Evolutionary conservation across 2,329 filamentous ascomycete genomes (phyloP), one percentile per base, ranked within the genome.

Genomic region (Aureobasidium sp.): DNA sequence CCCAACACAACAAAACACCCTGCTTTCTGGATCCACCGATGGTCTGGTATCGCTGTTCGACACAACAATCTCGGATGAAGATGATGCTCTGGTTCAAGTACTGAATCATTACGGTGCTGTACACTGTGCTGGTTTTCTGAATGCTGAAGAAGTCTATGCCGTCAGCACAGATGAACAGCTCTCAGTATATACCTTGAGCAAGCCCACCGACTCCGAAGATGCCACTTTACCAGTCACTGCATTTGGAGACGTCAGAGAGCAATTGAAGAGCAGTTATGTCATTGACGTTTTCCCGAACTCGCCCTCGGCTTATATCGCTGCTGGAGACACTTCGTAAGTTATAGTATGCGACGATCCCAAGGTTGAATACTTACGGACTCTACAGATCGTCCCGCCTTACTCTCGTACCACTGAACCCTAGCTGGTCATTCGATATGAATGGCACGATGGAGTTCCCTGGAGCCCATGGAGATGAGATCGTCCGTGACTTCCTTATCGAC

Each of bases 121-220:
- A 66, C 88, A 91, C 72, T 87, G 84, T 67, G 86, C 89, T 15
- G 87, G 85, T 5, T 92, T 91, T 75, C 77, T 93, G 61, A 84
- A 79, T 61, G 74, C 78, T 17, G 81, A 81, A 5, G 82, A 88
- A 69, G 82, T 91, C 36, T 90, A 85, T 66, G 88, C 87, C 4
- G 75, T 92, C 10, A 90, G 87, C 0, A 88, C 91, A 63, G 90
- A 93, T 71, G 90, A 94, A 77, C 86, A 84, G 63, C 83, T 91
- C 65, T 86, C 87, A 20, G 80, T 91, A 62, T 91, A 91, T 71
- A 83, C 87, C 64, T 77, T 89, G 61, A 83, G 85, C 52, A 87
- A 88, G 65, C 82, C 82, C 42, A 77, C 79, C n/a, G 81, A 83
- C 50, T 82, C 83, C 20, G 77, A 80, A 58, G 74, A 77, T 1